A percentile compares a stretch with the other conserved stretches of the same genome.
phyloP scores from a whole-genome alignment of 2,329 filamentous ascomycete genomes.

The Elsinoe necatrix region DNA sequence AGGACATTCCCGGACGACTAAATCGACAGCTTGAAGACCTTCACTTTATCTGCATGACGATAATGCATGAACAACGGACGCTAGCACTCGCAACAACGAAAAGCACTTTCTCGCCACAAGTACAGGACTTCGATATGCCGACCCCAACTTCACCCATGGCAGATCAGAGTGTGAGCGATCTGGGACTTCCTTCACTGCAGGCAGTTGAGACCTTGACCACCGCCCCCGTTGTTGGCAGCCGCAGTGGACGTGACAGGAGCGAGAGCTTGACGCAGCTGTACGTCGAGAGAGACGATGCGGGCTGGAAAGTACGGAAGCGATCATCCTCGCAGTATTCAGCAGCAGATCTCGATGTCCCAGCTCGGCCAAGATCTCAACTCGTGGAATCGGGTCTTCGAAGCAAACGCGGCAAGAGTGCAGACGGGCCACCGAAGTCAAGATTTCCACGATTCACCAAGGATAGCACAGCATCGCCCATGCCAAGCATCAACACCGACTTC shows the following conservation, averaged over 20 bases:
- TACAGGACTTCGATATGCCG: conserved; percentile 7
- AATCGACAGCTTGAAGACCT: conserved; percentile 26
- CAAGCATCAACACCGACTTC: background rate
- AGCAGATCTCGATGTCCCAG: background rate
- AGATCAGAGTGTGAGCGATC: background rate
- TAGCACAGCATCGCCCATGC: background rate
- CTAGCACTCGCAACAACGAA: background rate
- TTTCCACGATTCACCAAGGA: conserved; percentile 1
- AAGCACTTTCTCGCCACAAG: background rate
- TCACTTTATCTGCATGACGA: conserved; percentile 24
- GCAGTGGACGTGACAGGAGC: background rate
- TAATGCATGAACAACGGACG: conserved; percentile 20
- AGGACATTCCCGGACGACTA: conserved; percentile 23
- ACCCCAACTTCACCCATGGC: background rate
- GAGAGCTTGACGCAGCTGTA: conserved; percentile 1
- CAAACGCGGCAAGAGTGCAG: conserved; percentile 6
- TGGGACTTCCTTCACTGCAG: background rate
- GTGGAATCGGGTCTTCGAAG: background rate
- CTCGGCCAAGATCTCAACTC: background rate
- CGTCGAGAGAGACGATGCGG: background rate
- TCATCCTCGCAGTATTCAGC: background rate
- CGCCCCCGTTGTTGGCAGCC: background rate
- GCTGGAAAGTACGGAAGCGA: conserved; percentile 6
- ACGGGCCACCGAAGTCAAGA: background rate
- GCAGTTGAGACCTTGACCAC: background rate